Evolutionary conservation across 805 yeast genomes (phyloP).

Genomic region (Candida boidinii): DNA sequence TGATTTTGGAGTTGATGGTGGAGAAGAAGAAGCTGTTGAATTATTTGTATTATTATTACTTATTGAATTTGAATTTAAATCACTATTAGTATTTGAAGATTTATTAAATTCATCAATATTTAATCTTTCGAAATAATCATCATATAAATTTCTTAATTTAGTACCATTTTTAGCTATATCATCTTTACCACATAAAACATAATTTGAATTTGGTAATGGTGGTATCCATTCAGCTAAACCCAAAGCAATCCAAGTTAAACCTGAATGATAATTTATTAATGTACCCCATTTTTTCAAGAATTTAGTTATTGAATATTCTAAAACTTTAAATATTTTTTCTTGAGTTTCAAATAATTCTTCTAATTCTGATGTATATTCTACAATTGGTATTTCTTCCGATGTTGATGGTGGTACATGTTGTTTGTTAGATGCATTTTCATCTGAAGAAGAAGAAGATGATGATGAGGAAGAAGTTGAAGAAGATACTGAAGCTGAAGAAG

Average conservation of each 20-base stretch:
- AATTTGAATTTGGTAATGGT: slow-evolving; percentile 43
- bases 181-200: slow-evolving; percentile 50
- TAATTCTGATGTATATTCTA: slow-evolving; percentile 21
- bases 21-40: background rate
- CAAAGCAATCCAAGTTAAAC: slow-evolving; percentile 81
- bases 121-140: slow-evolving; percentile 23
- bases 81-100: slow-evolving; percentile 14
- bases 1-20: slow-evolving; percentile 18
- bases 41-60: background rate
- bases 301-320: slow-evolving; percentile 52
- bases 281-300: slow-evolving; percentile 76
- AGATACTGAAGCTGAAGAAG: no score
- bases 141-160: slow-evolving; percentile 21
- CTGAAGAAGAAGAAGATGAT: no score
- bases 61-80: no score
- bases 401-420: no score
- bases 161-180: slow-evolving; percentile 29
- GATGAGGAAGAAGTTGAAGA: no score
- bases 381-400: no score
- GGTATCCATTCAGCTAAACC: slow-evolving; percentile 89
- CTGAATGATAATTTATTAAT: slow-evolving; percentile 68
- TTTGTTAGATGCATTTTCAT: no score
- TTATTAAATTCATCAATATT: slow-evolving; percentile 1
- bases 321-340: slow-evolving; percentile 40
- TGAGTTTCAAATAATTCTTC: slow-evolving; percentile 34